These are phyloP conservation scores for Leersia perrieri DNA, from an alignment of 176 grass and related monocot genomes.

Conservation along the genomic window DNA sequence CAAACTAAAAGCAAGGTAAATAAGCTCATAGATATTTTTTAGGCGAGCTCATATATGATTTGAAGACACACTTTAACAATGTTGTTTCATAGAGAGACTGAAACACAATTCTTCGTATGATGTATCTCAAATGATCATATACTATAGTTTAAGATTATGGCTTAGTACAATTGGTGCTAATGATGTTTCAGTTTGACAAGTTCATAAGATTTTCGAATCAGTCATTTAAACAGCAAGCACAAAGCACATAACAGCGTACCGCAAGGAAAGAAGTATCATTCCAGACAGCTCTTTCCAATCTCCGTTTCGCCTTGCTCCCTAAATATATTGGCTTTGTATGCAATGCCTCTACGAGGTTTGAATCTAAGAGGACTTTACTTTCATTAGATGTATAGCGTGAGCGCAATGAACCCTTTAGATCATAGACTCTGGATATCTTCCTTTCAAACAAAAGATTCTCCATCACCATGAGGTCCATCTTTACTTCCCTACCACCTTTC, in stretches of 20 bases:
- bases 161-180: neutral
- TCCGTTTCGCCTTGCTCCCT: slow-evolving; percentile 75
- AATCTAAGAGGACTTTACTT: slow-evolving; percentile 87
- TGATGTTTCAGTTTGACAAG: neutral
- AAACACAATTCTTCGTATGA: neutral
- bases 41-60: neutral
- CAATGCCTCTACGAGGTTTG: slow-evolving; percentile 82
- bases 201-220: slow-evolving; percentile 8
- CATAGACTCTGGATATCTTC: slow-evolving; percentile 91
- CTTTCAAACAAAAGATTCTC: slow-evolving; percentile 94
- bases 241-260: slow-evolving; percentile 44
- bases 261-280: slow-evolving; percentile 98
- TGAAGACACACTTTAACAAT: neutral
- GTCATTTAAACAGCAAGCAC: neutral
- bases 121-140: slow-evolving; percentile 11
- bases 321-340: slow-evolving; percentile 89
- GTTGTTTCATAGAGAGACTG: neutral
- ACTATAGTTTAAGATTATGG: neutral
- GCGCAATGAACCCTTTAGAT: slow-evolving; percentile 90
- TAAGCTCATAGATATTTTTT: neutral
- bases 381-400: slow-evolving; percentile 74
- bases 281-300: slow-evolving; percentile 86
- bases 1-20: slow-evolving; percentile 6
- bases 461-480: slow-evolving; percentile 96
- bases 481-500: slow-evolving; percentile 74